Conservation (phyloP, 2,329 filamentous ascomycete genomes). For the Magnaporthales sp. region DNA sequence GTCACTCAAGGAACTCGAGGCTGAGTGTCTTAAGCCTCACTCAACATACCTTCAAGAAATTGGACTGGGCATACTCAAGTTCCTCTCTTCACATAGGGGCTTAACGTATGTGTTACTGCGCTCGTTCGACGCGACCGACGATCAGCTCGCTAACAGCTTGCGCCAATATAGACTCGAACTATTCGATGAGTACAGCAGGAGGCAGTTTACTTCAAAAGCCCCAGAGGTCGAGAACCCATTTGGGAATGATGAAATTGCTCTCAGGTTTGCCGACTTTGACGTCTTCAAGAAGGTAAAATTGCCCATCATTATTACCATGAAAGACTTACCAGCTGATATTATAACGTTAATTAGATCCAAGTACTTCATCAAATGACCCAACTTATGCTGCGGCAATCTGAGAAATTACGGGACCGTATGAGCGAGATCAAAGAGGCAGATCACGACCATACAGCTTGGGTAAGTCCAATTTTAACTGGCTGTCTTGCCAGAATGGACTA, state of each 20-base stretch:
- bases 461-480: constrained; percentile 40
- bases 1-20: constrained; percentile 67
- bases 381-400: constrained; percentile 82
- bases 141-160: not conserved
- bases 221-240: constrained; percentile 71
- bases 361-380: constrained; percentile 83
- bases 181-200: constrained; percentile 87
- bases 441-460: constrained; percentile 82
- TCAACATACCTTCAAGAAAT: constrained; percentile 72
- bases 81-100: constrained; percentile 86
- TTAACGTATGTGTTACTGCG: constrained; percentile 60
- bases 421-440: constrained; percentile 72
- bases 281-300: constrained; percentile 61
- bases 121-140: not conserved
- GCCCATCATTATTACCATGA: not conserved
- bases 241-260: constrained; percentile 63
- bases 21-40: constrained; percentile 73
- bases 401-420: constrained; percentile 80
- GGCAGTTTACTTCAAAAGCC: constrained; percentile 78
- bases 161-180: constrained; percentile 57
- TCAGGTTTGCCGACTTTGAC: constrained; percentile 73
- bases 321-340: not conserved
- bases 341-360: constrained; percentile 42
- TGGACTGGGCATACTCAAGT: constrained; percentile 81
- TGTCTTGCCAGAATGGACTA: not conserved